Evolutionary conservation across 176 grass and related monocot genomes (phyloP), one percentile per base, ranked within the genome.

Genomic region (Tillandsia fasciculata): DNA sequence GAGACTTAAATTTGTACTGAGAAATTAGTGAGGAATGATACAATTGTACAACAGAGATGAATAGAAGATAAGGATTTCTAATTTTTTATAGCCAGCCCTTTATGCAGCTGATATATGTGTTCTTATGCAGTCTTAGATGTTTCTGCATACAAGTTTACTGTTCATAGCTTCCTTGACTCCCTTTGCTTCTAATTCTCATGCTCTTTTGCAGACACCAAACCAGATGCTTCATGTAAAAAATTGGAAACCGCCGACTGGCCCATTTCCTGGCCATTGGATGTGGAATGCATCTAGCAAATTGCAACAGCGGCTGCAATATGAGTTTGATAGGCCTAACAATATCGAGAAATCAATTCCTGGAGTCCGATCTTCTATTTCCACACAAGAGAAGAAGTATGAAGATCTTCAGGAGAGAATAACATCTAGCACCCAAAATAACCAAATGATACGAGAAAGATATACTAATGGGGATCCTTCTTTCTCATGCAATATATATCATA

Each of bases 381-480:
- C 82, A 68, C 86, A 89, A 51, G 95, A 99, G 52, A 99, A 92
- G 78, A 93, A 94, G 85, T 90, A 87, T 68, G 90, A 94, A 73
- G 87, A 99, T 66, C 73, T 97, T 71, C 79, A 85, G 76, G 93
- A 99, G 61, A 92, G 79, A 79, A 49, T 74, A 72, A 76, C 76
- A 24, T 74, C 90, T 26, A 77, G 52, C 10, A 50, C 63, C 77
- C 81, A 93, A 42, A 42, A 42, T 65, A 85, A 72, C 78, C 79
- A 86, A 14, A 68, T 87, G 51, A 74, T 86, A 50, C 76, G 94
- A 76, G 94, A 99, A 18, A 99, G 84, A 72, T 87, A 83, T 78
- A 51, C 72, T 52, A 90, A 87, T 82, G 94, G 86, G 14, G 95
- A 99, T 77, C 78, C 90, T 69, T 17, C 76, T 14, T 85, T 84